Conservation (phyloP, 352 stramenopile genomes). For the Phytophthora sp. region DNA sequence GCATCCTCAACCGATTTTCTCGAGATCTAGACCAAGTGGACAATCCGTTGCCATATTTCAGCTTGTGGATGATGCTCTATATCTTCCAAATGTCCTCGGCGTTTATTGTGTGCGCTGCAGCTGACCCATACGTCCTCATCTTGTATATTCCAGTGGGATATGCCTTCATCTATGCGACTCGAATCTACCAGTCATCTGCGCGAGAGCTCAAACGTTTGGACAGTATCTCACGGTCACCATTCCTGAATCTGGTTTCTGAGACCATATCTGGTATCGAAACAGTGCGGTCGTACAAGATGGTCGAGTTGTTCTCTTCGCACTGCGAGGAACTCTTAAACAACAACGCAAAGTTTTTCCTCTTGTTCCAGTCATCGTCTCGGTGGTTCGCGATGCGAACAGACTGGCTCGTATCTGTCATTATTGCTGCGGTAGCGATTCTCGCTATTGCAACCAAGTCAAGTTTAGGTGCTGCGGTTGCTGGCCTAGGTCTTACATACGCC, state of each 20-base stretch:
- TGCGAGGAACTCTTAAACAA: constrained; percentile 47
- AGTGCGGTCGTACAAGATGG: constrained; percentile 84
- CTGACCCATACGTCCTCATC: constrained; percentile 56
- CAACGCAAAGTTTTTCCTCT: constrained; percentile 49
- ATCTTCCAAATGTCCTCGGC: constrained; percentile 48
- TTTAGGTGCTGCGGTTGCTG: constrained; percentile 29
- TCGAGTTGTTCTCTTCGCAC: constrained; percentile 30
- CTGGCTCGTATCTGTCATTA: constrained; percentile 81
- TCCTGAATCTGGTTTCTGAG: constrained; percentile 94
- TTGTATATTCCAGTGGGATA: constrained; percentile 50
- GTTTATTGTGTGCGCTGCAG: constrained; percentile 52
- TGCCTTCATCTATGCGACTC: constrained; percentile 21
- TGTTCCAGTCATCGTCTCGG: constrained; percentile 52
- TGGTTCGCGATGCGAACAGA: constrained; percentile 96
- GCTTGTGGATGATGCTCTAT: constrained; percentile 51
- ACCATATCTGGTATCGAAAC: constrained; percentile 93
- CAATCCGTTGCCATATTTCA: constrained; percentile 58
- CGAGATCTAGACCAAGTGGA: constrained; percentile 70
- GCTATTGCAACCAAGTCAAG: constrained; percentile 62
- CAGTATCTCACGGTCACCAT: constrained; percentile 85
- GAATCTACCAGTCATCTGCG: constrained; percentile 88
- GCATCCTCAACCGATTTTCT: constrained; percentile 73
- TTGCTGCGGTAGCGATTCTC: constrained; percentile 87
- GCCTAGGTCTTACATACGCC: constrained; percentile 44
- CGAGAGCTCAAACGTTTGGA: constrained; percentile 95